Conservation (phyloP, 352 stramenopile genomes). For the Globisporangium polare region DNA sequence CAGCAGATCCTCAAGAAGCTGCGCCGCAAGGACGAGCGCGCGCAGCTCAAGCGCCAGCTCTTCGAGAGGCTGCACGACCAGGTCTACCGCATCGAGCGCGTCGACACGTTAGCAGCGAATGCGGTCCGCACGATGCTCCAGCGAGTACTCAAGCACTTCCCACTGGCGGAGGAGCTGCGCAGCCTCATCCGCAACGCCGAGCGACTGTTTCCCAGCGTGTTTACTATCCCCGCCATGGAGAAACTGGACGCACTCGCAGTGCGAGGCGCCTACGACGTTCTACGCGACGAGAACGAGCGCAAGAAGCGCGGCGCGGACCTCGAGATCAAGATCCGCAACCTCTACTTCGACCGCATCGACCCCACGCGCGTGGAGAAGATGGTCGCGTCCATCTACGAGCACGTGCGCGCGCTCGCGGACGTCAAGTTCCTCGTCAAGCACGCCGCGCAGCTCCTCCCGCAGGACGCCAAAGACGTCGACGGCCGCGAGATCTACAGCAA, state of each 20-base stretch:
- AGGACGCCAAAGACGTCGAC: constrained; percentile 58
- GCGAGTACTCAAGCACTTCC: constrained; percentile 60
- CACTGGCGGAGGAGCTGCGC: constrained; percentile 56
- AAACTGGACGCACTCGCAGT: constrained; percentile 26
- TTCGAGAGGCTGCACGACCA: constrained; percentile 56
- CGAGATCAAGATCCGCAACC: constrained; percentile 85
- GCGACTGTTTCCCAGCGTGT: constrained; percentile 71
- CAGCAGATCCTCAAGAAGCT: constrained; percentile 55
- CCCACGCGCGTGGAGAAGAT: constrained; percentile 71
- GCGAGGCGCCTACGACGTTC: constrained; percentile 32
- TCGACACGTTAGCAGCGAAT: constrained; percentile 18
- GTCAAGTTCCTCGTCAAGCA: constrained; percentile 83
- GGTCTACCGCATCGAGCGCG: constrained; percentile 51
- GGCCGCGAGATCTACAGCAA: constrained; percentile 47
- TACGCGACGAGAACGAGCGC: constrained; percentile 48
- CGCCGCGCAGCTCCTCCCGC: constrained; percentile 65
- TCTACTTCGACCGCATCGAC: constrained; percentile 91
- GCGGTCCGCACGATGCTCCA: constrained; percentile 36
- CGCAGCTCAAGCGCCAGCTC: constrained; percentile 50
- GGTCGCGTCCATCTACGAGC: constrained; percentile 75
- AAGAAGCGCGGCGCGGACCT: constrained; percentile 83
- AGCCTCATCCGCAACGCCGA: constrained; percentile 82
- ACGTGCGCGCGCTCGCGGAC: constrained; percentile 66
- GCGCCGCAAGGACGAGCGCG: constrained; percentile 57
- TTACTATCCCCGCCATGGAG: constrained; percentile 24